Base-by-base conservation (phyloP, 768 basidiomycete species). In the Phanerochaete carnosa region DNA sequence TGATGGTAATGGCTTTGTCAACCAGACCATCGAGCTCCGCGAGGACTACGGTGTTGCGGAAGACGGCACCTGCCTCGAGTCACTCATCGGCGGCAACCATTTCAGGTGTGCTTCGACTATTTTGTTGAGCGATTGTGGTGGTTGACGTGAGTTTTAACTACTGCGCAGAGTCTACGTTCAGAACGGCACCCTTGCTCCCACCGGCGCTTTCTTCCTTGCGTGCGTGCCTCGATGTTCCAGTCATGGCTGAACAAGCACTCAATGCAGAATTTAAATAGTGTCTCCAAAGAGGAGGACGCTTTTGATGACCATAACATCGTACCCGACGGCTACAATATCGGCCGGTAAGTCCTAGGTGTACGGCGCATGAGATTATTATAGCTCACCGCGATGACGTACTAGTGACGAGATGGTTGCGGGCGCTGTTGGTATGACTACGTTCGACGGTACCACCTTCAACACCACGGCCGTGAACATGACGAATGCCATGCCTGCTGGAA, bases 401-500 rank as follows among this genome's bases (percentile, higher is more conserved):
- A 80, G 79, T 29, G 67, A 83, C 58, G 47, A 39, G 12, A 69
- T 83, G n/a, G 81, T 79, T 15, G 54, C 68, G 1, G 61, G 65
- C 15, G 77, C 81, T 19, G 58, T 75, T 3, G 79, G 80, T 1
- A 66, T 63, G 23, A 79, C 72, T 0, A 72, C 57, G 52, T 81
- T 78, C 55, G 72, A 64, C 0, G 80, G 79, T 23, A 70, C 83
- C 32, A 72, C 64, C 1, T 89, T 87, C 62, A 65, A 55, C 19
- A 82, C 84, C 0, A 71, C 68, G 1, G 76, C 71, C 6, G 57
- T 74, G 59, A 79, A 78, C 51, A 29, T 86, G 28, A 79, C 78
- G 2, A 82, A 82, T 6, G 73, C 87, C n/a, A 75, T 87, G 49
- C 62, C 78, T 9, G 60, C 79, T 16, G 86, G 87, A 7, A 67